These are phyloP conservation scores for Xylariaceae sp. DNA, from an alignment of 2,329 filamentous ascomycete species.

Conservation along the genomic window DNA sequence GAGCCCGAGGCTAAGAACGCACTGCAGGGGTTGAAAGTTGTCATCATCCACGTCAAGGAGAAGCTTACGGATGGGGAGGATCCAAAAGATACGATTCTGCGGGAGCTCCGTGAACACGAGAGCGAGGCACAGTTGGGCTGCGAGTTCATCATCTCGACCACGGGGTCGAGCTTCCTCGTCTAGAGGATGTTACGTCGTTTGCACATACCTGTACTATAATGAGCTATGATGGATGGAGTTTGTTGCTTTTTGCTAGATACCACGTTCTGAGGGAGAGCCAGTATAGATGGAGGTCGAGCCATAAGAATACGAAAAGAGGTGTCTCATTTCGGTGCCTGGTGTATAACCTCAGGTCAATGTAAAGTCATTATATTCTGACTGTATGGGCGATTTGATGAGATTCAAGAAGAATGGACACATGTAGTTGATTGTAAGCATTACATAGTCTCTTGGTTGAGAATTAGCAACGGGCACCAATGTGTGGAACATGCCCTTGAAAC, in stretches of 20 bases:
- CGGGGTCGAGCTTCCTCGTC: slow-evolving; percentile 59
- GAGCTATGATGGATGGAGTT: background rate
- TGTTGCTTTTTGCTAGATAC: background rate
- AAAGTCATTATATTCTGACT: no score
- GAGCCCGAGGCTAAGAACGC: slow-evolving; percentile 38
- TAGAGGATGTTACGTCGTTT: slow-evolving; percentile 28
- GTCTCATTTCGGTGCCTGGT: background rate
- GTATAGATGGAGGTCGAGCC: background rate
- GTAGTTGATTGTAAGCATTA: no score
- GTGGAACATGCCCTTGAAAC: no score
- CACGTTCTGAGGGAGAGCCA: background rate
- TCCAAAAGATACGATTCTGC: slow-evolving; percentile 64
- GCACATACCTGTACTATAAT: background rate
- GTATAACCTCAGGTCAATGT: background rate
- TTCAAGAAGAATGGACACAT: no score
- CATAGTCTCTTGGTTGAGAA: no score
- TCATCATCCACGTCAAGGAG: slow-evolving; percentile 95
- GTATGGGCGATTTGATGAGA: no score
- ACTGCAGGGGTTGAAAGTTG: slow-evolving; percentile 71
- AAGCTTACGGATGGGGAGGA: slow-evolving; percentile 68
- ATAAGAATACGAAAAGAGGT: background rate
- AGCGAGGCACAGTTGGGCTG: slow-evolving; percentile 67
- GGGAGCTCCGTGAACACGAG: slow-evolving; percentile 67
- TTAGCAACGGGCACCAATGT: no score
- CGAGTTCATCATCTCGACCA: slow-evolving; percentile 69